Evolutionary conservation across 805 yeast genomes (phyloP), one percentile per base, ranked within the genome.

Genomic region (Maudiozyma barnettii): DNA sequence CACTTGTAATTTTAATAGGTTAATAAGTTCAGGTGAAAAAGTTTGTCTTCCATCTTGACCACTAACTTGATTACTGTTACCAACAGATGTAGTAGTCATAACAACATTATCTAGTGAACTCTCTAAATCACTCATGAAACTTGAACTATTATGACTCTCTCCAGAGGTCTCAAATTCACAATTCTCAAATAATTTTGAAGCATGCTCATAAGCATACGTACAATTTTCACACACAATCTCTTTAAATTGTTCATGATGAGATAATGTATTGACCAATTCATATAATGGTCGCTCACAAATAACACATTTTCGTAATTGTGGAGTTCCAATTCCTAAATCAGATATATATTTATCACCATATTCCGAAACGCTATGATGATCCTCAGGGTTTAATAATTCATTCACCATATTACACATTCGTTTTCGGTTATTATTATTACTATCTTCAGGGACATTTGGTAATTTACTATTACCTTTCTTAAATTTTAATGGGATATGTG

Each of bases 261-360:
- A 2, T 19, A 37, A 3, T 12, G 22, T 13, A 21, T 19, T 37
- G 7, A 20, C 67, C 61, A 80, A 53, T 49, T 82, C 88, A 59
- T 82, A 83, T 26, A 83, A 60, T 14, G 88, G 85, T 46, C 73
- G 75, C 36, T 81, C 86, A 61, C 91, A 83, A 12, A 83, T 66
- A n/a, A 81, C 77, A 58, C 91, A 83, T 41, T 60, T 62, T 44
- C 64, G 67, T 43, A 71, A 45, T 2, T 58, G 52, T 12, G 18
- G 22, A 0, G 60, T 45, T 19, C 48, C 48, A 20, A 51, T 44
- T 14, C 52, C 46, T 4, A 58, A 39, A 5, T 52, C 51, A 1
- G 51, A 49, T 14, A 61, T 44, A 45, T 61, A 61, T 43, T 51
- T 48, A 41, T 61, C 66, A 20, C 47, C 50, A 37, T 20, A 2